phyloP scores from a whole-genome alignment of 331 rosid species.

The Quercus phellos region DNA sequence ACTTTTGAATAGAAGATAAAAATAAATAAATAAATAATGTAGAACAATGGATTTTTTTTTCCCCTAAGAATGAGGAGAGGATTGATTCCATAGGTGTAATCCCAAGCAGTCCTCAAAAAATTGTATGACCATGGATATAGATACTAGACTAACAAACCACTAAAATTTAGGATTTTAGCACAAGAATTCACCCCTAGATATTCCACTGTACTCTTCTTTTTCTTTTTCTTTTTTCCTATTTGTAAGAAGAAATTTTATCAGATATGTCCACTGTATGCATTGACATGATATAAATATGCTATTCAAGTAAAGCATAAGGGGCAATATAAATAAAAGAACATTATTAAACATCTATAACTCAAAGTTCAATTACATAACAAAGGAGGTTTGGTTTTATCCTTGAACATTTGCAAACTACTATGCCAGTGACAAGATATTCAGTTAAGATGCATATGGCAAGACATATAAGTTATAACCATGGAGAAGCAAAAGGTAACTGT shows the following conservation, averaged over 20 bases:
- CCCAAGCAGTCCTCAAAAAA: neutral
- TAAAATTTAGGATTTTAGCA: neutral
- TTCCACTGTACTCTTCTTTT: neutral
- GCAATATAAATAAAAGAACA: conserved; percentile 1
- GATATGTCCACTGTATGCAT: neutral
- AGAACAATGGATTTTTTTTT: neutral
- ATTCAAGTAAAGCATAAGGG: neutral
- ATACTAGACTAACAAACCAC: neutral
- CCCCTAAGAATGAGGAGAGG: no score
- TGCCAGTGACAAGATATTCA: neutral
- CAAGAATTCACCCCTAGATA: neutral
- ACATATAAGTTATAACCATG: neutral
- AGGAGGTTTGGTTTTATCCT: neutral
- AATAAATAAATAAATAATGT: neutral
- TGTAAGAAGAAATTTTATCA: no score
- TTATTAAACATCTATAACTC: neutral
- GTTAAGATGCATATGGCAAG: neutral
- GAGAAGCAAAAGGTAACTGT: neutral
- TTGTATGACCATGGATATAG: neutral
- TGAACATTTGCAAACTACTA: neutral
- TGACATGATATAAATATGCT: neutral
- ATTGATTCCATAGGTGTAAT: no score
- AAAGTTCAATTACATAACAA: neutral
- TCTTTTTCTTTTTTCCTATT: neutral
- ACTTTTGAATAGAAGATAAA: neutral